Conservation (phyloP, 139 green algal species). For the Coelastrella sp. region DNA sequence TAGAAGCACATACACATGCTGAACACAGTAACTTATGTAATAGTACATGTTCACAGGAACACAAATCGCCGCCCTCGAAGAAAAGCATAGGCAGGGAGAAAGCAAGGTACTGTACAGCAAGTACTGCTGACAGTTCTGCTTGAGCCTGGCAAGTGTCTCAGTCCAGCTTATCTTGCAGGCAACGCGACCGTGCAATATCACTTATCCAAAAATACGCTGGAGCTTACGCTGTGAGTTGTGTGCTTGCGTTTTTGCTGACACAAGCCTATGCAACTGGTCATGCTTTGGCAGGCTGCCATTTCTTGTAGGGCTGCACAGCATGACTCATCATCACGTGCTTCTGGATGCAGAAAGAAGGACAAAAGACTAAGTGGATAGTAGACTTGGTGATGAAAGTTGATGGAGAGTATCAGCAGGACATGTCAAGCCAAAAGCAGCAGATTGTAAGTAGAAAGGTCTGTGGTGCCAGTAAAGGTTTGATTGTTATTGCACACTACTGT, state of each 20-base stretch:
- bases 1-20: no score
- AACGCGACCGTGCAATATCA: slow-evolving; percentile 20
- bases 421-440: neutral
- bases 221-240: slow-evolving; percentile 8
- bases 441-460: neutral
- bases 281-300: no score
- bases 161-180: neutral
- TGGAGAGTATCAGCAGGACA: slow-evolving; percentile 32
- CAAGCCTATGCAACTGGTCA: neutral
- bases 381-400: slow-evolving; percentile 44
- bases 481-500: no score
- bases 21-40: no score
- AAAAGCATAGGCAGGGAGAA: slow-evolving; percentile 27
- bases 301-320: no score
- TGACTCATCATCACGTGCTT: no score
- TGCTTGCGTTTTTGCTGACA: neutral
- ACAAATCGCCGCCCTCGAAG: neutral
- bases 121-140: no score
- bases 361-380: slow-evolving; percentile 46
- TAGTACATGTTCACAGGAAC: neutral
- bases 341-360: slow-evolving; percentile 34
- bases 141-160: no score
- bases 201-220: slow-evolving; percentile 29
- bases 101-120: slow-evolving; percentile 34
- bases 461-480: no score